Evolutionary conservation across 345 rosid genomes (phyloP).

Genomic region (Noccaea caerulescens): DNA sequence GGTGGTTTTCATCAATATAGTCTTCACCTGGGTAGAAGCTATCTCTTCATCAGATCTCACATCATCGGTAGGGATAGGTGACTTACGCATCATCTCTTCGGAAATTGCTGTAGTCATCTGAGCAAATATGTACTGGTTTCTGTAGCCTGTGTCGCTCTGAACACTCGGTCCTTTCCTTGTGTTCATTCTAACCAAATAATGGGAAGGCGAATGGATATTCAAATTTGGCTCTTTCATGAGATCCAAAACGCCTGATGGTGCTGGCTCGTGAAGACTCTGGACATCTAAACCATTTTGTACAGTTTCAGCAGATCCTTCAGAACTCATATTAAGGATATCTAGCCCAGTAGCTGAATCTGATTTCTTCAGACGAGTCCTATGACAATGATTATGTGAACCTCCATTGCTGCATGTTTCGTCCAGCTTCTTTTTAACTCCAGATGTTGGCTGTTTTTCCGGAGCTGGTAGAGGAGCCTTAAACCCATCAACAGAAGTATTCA

Average conservation of each 20-base stretch:
- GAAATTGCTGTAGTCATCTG: conserved; percentile 65
- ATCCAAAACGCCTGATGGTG: conserved; percentile 49
- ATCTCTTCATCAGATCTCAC: conserved; percentile 71
- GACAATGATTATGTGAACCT: conserved; percentile 45
- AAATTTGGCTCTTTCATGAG: conserved; percentile 41
- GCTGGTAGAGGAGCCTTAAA: conserved; percentile 37
- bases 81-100: conserved; percentile 64
- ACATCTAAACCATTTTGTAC: conserved; percentile 51
- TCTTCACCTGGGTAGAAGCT: conserved; percentile 70
- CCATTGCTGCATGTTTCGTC: conserved; percentile 50
- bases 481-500: conserved; percentile 44
- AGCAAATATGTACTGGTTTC: conserved; percentile 78
- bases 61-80: conserved; percentile 50
- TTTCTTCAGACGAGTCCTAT: conserved; percentile 42
- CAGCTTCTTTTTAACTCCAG: conserved; percentile 46
- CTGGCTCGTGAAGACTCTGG: conserved; percentile 52
- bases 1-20: conserved; percentile 64
- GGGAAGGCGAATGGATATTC: conserved; percentile 42
- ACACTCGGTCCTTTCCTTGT: conserved; percentile 41
- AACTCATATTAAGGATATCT: conserved; percentile 50
- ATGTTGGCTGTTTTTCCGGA: conserved; percentile 27
- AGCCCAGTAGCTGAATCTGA: conserved; percentile 44
- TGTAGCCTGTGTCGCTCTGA: conserved; percentile 53
- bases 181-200: conserved; percentile 39
- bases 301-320: conserved; percentile 70